Percentiles rank a stretch among this genome's conserved stretches.
These are phyloP conservation scores for Fusarium chuoi DNA, from an alignment of 2,329 filamentous ascomycete genomes.

Conservation along the genomic window DNA sequence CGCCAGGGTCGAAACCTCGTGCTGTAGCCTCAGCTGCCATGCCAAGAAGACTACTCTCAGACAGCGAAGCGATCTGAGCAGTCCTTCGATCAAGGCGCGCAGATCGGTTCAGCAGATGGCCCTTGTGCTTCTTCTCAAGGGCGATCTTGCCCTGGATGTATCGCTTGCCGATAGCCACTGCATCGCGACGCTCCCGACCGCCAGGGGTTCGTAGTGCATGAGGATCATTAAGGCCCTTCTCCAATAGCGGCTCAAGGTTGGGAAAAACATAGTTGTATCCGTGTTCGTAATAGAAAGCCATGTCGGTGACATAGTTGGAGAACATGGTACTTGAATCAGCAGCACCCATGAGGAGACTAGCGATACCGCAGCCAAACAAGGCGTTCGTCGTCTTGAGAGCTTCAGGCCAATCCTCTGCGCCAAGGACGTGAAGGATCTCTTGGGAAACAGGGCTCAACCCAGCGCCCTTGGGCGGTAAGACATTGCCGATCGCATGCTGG, in stretches of 20 bases:
- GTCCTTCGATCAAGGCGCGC: slow-evolving; percentile 30
- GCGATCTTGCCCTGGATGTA: slow-evolving; percentile 41
- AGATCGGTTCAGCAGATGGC: slow-evolving; percentile 23
- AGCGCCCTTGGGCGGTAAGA: slow-evolving; percentile 35
- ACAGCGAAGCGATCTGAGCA: slow-evolving; percentile 38
- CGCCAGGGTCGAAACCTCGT: slow-evolving; percentile 34
- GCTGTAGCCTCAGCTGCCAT: slow-evolving; percentile 39
- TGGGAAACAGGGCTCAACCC: slow-evolving; percentile 31
- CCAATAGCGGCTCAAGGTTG: slow-evolving; percentile 28
- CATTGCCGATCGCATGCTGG: slow-evolving; percentile 34
- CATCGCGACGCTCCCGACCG: slow-evolving; percentile 34
- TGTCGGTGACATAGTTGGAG: slow-evolving; percentile 40
- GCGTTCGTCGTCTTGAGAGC: slow-evolving; percentile 39
- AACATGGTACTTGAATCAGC: slow-evolving; percentile 38
- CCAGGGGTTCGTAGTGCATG: slow-evolving; percentile 35
- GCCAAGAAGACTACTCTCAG: slow-evolving; percentile 38
- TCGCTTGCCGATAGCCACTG: slow-evolving; percentile 33
- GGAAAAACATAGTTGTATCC: slow-evolving; percentile 42
- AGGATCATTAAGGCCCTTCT: slow-evolving; percentile 29
- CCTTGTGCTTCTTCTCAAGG: slow-evolving; percentile 35
- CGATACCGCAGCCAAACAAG: slow-evolving; percentile 38
- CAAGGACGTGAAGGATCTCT: slow-evolving; percentile 20
- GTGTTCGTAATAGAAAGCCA: slow-evolving; percentile 40
- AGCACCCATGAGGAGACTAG: slow-evolving; percentile 39
- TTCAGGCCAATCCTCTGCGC: slow-evolving; percentile 35